Percentiles rank a stretch among this genome's conserved stretches.
Evolutionary conservation across 768 basidiomycete species (phyloP).

Genomic region (Flagelloscypha sp.): DNA sequence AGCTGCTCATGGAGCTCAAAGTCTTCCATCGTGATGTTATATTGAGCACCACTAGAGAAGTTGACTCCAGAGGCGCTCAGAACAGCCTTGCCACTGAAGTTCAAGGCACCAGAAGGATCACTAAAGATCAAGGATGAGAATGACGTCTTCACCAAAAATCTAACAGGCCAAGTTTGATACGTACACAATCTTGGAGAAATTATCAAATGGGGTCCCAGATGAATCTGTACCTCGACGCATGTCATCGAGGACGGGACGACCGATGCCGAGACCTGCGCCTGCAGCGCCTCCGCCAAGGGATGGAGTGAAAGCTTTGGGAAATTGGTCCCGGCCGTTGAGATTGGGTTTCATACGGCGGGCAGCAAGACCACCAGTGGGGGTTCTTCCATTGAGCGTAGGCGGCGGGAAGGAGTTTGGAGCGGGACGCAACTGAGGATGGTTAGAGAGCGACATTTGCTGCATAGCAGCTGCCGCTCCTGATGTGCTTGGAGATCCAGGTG

Average conservation of each 20-base stretch:
- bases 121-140: constrained; percentile 30
- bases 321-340: too few species aligned
- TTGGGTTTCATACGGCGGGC: constrained; percentile 41
- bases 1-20: constrained; percentile 62
- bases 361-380: constrained; percentile 24
- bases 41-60: constrained; percentile 60
- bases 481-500: constrained; percentile 8
- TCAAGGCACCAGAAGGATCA: constrained; percentile 93
- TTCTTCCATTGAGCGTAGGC: too few species aligned
- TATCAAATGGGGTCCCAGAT: constrained; percentile 76
- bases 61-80: constrained; percentile 77
- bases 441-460: constrained; percentile 12
- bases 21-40: constrained; percentile 66
- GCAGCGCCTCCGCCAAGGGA: constrained; percentile 43
- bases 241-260: constrained; percentile 45
- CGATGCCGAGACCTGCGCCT: constrained; percentile 64
- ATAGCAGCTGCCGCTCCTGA: neutral
- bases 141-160: constrained; percentile 7
- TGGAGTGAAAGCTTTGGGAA: too few species aligned
- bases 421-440: constrained; percentile 17
- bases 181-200: constrained; percentile 91
- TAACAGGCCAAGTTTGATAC: constrained; percentile 23
- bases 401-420: constrained; percentile 30
- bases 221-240: constrained; percentile 30
- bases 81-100: constrained; percentile 89